Conservation (phyloP, 2,329 filamentous ascomycete genomes). For the Botrytis paeoniae region DNA sequence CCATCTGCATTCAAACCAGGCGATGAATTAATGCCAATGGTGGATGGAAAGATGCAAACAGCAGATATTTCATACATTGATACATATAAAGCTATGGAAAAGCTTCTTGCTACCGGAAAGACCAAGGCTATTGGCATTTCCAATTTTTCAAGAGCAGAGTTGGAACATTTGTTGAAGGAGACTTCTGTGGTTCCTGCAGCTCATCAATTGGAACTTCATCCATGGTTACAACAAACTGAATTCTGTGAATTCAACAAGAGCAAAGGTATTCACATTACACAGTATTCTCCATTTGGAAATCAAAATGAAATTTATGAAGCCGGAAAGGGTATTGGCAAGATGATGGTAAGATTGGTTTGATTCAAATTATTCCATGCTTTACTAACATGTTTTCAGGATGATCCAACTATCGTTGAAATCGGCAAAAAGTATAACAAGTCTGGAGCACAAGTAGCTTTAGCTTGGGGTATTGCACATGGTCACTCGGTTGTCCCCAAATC, state of each 20-base stretch:
- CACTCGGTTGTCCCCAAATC: slow-evolving; percentile 64
- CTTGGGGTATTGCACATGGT: slow-evolving; percentile 54
- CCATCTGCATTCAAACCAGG: slow-evolving; percentile 76
- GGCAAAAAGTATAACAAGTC: slow-evolving; percentile 54
- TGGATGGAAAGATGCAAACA: slow-evolving; percentile 39
- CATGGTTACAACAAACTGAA: slow-evolving; percentile 53
- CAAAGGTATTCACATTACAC: slow-evolving; percentile 52
- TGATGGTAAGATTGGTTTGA: slow-evolving; percentile 41
- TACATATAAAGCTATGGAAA: slow-evolving; percentile 76
- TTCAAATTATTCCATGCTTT: not conserved
- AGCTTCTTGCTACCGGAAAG: slow-evolving; percentile 58
- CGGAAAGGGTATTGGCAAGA: slow-evolving; percentile 51
- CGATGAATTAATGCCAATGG: slow-evolving; percentile 39
- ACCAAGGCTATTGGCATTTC: slow-evolving; percentile 47
- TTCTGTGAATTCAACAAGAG: slow-evolving; percentile 50
- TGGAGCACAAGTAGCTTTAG: slow-evolving; percentile 57
- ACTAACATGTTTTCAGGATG: slow-evolving; percentile 41
- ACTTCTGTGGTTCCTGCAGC: slow-evolving; percentile 50
- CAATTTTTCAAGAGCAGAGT: slow-evolving; percentile 39
- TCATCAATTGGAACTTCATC: slow-evolving; percentile 61
- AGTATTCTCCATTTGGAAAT: slow-evolving; percentile 49
- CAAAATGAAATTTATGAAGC: slow-evolving; percentile 61
- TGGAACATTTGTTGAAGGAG: slow-evolving; percentile 41
- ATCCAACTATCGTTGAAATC: slow-evolving; percentile 52
- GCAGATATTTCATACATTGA: slow-evolving; percentile 57